phyloP scores from a whole-genome alignment of 2,329 filamentous ascomycete species.

The Fusarium brachygibbosum region DNA sequence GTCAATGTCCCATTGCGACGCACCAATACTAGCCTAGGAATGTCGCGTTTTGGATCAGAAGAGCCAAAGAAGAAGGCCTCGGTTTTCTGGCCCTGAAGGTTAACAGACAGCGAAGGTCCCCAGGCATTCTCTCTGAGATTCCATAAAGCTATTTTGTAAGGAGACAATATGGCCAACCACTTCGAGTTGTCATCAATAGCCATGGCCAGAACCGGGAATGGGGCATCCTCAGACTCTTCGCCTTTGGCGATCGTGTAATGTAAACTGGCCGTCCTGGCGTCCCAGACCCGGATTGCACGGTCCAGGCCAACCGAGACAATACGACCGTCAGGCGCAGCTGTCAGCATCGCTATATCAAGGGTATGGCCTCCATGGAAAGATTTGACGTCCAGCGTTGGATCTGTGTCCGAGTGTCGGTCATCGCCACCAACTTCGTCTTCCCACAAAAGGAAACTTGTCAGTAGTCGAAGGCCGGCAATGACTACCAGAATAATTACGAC shows the following conservation, averaged over 20 bases:
- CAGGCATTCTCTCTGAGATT: conserved; percentile 69
- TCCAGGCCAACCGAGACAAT: conserved; percentile 80
- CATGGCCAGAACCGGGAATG: conserved; percentile 72
- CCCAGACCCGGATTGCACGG: conserved; percentile 75
- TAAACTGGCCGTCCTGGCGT: conserved; percentile 62
- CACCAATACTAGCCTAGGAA: conserved; percentile 70
- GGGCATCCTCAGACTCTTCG: conserved; percentile 57
- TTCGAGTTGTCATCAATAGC: conserved; percentile 74
- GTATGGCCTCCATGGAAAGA: conserved; percentile 73
- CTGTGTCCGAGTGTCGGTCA: conserved; percentile 61
- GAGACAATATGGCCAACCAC: conserved; percentile 76
- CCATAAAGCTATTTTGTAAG: conserved; percentile 72
- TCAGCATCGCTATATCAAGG: conserved; percentile 77
- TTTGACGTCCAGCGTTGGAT: conserved; percentile 68
- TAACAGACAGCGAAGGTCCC: conserved; percentile 66
- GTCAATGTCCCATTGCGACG: conserved; percentile 74
- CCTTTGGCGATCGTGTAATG: conserved; percentile 60
- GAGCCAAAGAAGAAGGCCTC: conserved; percentile 74
- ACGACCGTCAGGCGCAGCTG: conserved; percentile 72
- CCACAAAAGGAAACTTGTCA: conserved; percentile 82
- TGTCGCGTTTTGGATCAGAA: conserved; percentile 50
- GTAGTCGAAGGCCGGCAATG: conserved; percentile 73
- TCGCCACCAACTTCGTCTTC: conserved; percentile 67
- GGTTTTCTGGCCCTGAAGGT: conserved; percentile 66
- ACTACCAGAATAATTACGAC: conserved; percentile 72